phyloP scores from a whole-genome alignment of 108 stramenopile genomes.

The Cafeteria roenbergensis region DNA sequence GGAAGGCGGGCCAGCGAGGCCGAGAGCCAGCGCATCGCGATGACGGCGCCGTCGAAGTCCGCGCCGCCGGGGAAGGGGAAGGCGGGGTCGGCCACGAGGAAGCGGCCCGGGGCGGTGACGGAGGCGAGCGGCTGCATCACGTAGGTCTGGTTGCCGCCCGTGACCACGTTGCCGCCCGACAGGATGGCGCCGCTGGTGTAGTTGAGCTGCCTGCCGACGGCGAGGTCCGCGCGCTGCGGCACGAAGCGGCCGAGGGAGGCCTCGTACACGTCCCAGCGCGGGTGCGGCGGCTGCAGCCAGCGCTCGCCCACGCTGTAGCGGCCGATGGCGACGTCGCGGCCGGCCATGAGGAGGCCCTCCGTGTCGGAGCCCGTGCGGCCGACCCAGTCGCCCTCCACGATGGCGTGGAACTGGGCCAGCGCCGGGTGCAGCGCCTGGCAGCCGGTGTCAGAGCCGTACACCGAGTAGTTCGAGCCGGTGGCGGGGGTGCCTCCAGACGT shows the following conservation, averaged over 20 bases:
- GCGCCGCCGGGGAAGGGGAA: too few species aligned
- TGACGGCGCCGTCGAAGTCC: neutral
- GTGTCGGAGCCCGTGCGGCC: neutral
- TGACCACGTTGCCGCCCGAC: neutral
- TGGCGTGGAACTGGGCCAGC: neutral
- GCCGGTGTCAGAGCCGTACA: too few species aligned
- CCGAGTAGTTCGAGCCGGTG: too few species aligned
- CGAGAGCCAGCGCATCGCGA: neutral
- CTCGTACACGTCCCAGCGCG: neutral
- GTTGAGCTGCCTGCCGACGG: neutral
- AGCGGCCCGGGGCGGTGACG: neutral
- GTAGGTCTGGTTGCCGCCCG: neutral
- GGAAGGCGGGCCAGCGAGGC: neutral
- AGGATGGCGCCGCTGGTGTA: neutral
- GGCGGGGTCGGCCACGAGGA: neutral
- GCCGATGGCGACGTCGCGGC: neutral
- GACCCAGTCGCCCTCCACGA: neutral
- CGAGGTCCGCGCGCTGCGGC: neutral
- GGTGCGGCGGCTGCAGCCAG: neutral
- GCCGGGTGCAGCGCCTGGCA: neutral
- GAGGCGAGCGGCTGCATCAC: neutral
- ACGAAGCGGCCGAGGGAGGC: neutral
- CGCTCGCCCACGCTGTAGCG: neutral
- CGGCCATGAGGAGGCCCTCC: neutral
- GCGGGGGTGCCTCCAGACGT: too few species aligned